Evolutionary conservation across 1,139 yeast species (phyloP), one percentile per base, ranked within the genome.

Genomic region (Candida sanyaensis): DNA sequence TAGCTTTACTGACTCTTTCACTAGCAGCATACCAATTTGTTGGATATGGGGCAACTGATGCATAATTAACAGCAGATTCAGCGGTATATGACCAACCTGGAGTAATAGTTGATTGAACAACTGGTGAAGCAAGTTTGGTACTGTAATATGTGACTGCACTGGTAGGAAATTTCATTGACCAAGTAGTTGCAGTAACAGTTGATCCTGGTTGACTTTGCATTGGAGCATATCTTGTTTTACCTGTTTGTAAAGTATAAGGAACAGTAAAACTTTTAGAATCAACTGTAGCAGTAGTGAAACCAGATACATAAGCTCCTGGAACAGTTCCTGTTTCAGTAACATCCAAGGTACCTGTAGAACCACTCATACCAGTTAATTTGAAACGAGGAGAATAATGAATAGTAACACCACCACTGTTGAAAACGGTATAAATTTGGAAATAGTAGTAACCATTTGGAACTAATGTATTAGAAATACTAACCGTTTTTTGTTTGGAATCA

Each of bases 171-270:
- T 75, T 69, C 60, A 81, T 75, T 2, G 82, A 62, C 88, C 89
- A 86, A 2, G 84, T 68, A 4, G 84, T 74, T 24, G 80, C 83
- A 1, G 96, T 86, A 11, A 89, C 82, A 7, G 68, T 74, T 1
- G 87, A 62, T 4, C 84, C 88, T 6, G 97, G 97, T 68, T 90
- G 96, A 50, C 74, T 66, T 68, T 90, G 97, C 96, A 91, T 90
- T 44, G 97, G 96, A 1, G 97, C 97, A 66, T 71, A 88, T 63
- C 89, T 77, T 2, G 86, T 79, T 43, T 55, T 66, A 34, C 96
- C 96, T 0, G 96, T 86, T 70, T 91, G 97, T 50, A 60, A 52
- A 2, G 91, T 79, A 66, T 90, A 91, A 4, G 91, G 76, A 7
- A 88, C 56, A 8, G 71, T 48, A 51, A 73, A 74, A 5, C 76